Percentiles rank a stretch among this genome's conserved stretches.
Conservation (phyloP, 306 rosid species). For the Quercus ilex region DNA sequence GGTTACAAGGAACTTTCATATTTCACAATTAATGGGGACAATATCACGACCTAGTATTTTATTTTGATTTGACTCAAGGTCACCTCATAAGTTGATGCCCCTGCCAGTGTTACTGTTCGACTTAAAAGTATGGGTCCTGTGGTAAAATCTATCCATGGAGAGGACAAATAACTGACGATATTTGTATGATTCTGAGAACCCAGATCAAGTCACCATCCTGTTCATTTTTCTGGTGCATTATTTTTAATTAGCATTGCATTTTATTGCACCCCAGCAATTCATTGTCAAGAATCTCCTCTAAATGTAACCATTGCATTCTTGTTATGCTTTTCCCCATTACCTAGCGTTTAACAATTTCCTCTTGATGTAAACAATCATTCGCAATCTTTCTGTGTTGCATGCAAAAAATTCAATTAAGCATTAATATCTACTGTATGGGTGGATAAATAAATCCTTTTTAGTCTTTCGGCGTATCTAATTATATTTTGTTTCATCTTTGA, state of each 20-base stretch:
- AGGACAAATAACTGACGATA: not conserved
- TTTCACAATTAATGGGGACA: not conserved
- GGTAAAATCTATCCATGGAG: not conserved
- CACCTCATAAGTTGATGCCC: not conserved
- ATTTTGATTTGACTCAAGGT: not conserved
- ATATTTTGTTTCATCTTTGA: not conserved
- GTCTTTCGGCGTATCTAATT: not conserved
- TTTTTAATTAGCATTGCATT: too few relatives aligned
- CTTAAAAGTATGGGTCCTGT: not conserved
- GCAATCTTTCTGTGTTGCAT: not conserved
- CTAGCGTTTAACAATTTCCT: not conserved
- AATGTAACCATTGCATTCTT: not conserved
- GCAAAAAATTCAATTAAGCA: not conserved
- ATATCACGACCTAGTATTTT: not conserved
- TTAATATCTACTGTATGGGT: not conserved
- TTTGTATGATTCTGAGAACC: not conserved
- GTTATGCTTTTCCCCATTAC: not conserved
- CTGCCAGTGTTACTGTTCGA: not conserved
- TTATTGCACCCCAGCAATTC: not conserved
- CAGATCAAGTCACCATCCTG: too few relatives aligned
- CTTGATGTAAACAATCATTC: conserved; percentile 1
- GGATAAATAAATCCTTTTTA: not conserved
- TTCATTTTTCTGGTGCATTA: too few relatives aligned
- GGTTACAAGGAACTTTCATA: not conserved
- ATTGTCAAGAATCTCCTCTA: conserved; percentile 6